Evolutionary conservation across 306 rosid genomes (phyloP), one percentile per base, ranked within the genome.

Genomic region (Potentilla sterilis): DNA sequence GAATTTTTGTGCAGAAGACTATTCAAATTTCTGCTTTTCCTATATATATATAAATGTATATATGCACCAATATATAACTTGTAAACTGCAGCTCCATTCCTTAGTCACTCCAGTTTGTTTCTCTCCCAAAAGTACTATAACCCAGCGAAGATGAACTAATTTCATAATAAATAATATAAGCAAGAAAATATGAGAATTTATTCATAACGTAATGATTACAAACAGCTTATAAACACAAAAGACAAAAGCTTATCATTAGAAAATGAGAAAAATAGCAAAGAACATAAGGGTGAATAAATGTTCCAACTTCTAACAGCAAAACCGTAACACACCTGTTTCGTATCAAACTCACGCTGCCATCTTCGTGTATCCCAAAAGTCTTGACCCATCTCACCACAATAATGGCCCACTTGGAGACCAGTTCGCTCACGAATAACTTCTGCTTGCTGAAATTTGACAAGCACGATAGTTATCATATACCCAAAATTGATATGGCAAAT

Each of bases 321-420:
- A 77, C 57, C 40, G 67, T 65, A 78, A 78, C 67, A 66, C 75
- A 94, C 99, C 85, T 92, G 99, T 76, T 92, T 95, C 3, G 85
- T 52, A 76, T 95, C 97, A 48, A 92, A 92, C 79, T 95, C 99
- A 58, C 93, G 92, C 80, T 88, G 97, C 99, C 99, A 95, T 82
- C 97, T 89, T 76, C 97, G 94, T 57, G 95, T 89, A 82, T 95
- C 99, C 99, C 99, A 95, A 75, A 95, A 92, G 74, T 95, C 99
- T 85, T 92, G 99, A 52, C 99, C 99, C 99, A 95, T 95, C 85
- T 95, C 99, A 76, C 99, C 97, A 37, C 99, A 95, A 75, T 95
- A 95, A 84, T 95, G 99, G 14, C 99, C 97, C 58, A 95, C 99
- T 74, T 89, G 96, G 76, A 80, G 92, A 78, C 97, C 97, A 54